A percentile compares a stretch with the other conserved stretches of the same genome.
Evolutionary conservation across 306 rosid species (phyloP).

Genomic region (Ormosia semicastrata): DNA sequence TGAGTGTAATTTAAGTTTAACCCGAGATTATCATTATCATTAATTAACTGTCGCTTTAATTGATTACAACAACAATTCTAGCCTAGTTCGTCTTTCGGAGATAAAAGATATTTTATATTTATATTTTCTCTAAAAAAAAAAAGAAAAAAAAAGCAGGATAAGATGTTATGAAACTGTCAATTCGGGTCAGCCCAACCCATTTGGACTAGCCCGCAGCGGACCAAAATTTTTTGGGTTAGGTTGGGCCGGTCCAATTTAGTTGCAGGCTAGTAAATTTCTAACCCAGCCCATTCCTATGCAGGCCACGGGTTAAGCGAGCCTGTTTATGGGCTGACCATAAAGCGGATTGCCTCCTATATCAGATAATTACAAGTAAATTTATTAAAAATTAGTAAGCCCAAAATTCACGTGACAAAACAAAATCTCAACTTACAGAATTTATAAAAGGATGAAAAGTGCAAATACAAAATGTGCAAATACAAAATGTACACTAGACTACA

Average conservation of each 20-base stretch:
- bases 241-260: too few species aligned
- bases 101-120: not conserved
- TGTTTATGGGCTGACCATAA: conserved; percentile 85
- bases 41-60: not conserved
- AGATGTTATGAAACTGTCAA: too few species aligned
- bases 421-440: conserved; percentile 15
- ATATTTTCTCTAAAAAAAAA: too few species aligned
- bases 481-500: not conserved
- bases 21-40: not conserved
- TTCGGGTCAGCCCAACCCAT: too few species aligned
- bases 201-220: too few species aligned
- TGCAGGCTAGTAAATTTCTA: too few species aligned
- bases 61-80: not conserved
- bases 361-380: conserved; percentile 24
- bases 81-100: not conserved
- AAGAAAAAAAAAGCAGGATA: too few species aligned
- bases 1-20: not conserved
- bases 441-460: conserved; percentile 5
- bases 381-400: not conserved
- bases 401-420: conserved; percentile 16
- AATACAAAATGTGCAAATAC: too few species aligned
- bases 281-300: too few species aligned
- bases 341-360: conserved; percentile 89
- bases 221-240: too few species aligned
- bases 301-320: too few species aligned